Base-by-base conservation (phyloP, 805 yeast species). In the Sporopachydermia quercuum region DNA sequence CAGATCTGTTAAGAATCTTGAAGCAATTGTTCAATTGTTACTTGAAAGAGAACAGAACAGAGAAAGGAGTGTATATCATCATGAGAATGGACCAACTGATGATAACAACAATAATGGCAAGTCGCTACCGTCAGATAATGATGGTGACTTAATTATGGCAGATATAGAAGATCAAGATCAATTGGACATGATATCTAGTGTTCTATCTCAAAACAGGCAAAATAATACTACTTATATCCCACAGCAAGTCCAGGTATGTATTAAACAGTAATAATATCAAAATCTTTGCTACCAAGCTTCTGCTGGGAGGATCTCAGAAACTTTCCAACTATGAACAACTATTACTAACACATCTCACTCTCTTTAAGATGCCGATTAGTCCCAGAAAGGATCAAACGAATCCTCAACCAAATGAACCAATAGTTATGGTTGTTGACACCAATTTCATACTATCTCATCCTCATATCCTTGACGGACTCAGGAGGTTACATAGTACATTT, bases 391-490 rank as follows among this genome's bases (percentile, higher is more conserved):
- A n/a, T n/a, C n/a, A n/a, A n/a, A n/a, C n/a, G n/a, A n/a, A 23
- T 8, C 8, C 30, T 23, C 13, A 23, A 23, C 13, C n/a, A 23
- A 34, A 27, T 34, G 36, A 47, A n/a, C 46, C 43, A 14, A 56
- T 74, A 8, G 59, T 62, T 15, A 59, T 85, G 43, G 76, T 86
- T 0, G 62, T 84, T 0, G 96, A 87, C 53, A 87, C 96, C 2
- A 87, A 87, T 52, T 83, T 87, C 52, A 62, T 83, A 11, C 57
- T 87, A 3, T 71, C 85, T 1, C 86, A 85, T 52, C 55, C 84
- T 36, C 55, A 61, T 15, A 56, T 82, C 1, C 46, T 86, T 5
- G 74, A 78, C 37, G 66, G 66, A 1, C 51, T 87, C 17, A 54
- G 66, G 3, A 49, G 49, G 2, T 41, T 70, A 4, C 67, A 67